Evolutionary conservation across 75 land plant species (phyloP), one percentile per base, ranked within the genome.

Genomic region (Selaginella tamariscina): DNA sequence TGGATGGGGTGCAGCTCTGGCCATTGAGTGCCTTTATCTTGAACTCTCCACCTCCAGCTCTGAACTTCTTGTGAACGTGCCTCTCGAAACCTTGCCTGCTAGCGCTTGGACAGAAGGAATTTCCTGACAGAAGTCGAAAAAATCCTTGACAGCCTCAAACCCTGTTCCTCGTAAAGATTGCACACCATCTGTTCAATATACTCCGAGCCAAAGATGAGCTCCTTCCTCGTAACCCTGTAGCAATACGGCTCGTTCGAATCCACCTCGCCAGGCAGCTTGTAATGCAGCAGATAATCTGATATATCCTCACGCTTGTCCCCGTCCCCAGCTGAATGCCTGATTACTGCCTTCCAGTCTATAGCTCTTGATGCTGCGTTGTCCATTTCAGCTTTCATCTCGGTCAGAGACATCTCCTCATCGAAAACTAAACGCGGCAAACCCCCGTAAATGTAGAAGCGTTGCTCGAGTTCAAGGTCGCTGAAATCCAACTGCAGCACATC

Each of bases 31-130:
- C 11, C 49, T 15, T 39, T 15, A 39, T 5, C 49, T 39, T 39
- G 49, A 39, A 39, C 49, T 39, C 49, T 39, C 49, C 49, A 39
- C 49, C 49, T 39, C 49, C 49, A 39, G 11, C 15, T 39, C 49
- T 39, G 49, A 39, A 5, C 49, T 5, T 39, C 49, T 39, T 39
- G 49, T 39, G 49, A 15, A 39, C 5, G 49, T 39, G 49, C 49
- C 49, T 39, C 49, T 39, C 49, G 49, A 39, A 39, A 39, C 49
- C 49, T 39, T 39, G 49, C 49, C 49, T 39, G 49, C 49, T 39
- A 39, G 15, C 49, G 49, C 5, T 15, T 39, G 49, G 49, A 15
- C 49, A 39, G 49, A 39, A 39, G 49, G 49, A 39, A 39, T 39
- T 39, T 39, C 49, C 49, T 39, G 49, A 39, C 49, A 39, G 49